Conservation (phyloP, 2,329 filamentous ascomycete genomes). For the Ceratocystis eucalypticola region DNA sequence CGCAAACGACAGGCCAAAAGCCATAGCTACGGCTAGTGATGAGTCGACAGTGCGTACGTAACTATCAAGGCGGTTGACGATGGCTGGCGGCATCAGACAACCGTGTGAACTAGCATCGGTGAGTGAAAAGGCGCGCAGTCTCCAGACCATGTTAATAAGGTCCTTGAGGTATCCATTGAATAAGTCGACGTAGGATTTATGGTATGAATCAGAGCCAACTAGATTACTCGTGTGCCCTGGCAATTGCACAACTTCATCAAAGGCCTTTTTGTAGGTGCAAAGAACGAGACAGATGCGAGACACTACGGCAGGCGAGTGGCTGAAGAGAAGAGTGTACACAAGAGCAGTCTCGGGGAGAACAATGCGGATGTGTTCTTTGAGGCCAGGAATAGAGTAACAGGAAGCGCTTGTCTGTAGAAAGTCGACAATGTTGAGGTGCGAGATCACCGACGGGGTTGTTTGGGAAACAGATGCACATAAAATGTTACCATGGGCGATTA, state of each 20-base stretch:
- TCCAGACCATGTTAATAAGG: constrained; percentile 72
- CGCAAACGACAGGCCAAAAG: constrained; percentile 47
- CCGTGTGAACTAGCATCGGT: constrained; percentile 50
- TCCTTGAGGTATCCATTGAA: constrained; percentile 85
- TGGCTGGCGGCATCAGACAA: constrained; percentile 34
- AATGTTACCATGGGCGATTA: constrained; percentile 38
- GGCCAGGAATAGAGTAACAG: constrained; percentile 38
- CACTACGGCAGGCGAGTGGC: constrained; percentile 45
- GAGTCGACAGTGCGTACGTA: constrained; percentile 39
- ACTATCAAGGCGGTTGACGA: constrained; percentile 33
- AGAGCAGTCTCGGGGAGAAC: constrained; percentile 53
- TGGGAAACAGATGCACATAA: constrained; percentile 49
- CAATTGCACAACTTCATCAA: constrained; percentile 37
- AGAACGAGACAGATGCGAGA: constrained; percentile 59
- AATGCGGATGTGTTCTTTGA: constrained; percentile 47
- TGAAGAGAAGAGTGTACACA: constrained; percentile 59
- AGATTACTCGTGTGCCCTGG: constrained; percentile 26
- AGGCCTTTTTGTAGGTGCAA: constrained; percentile 58
- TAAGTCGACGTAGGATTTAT: constrained; percentile 46
- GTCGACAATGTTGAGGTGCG: constrained; percentile 47
- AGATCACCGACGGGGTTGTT: constrained; percentile 31
- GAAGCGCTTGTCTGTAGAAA: constrained; percentile 54
- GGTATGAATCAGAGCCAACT: constrained; percentile 39
- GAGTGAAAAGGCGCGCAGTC: constrained; percentile 54
- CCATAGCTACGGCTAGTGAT: constrained; percentile 32